These are phyloP conservation scores for Dendrothele bispora DNA, from an alignment of 768 basidiomycete genomes.

Conservation along the genomic window DNA sequence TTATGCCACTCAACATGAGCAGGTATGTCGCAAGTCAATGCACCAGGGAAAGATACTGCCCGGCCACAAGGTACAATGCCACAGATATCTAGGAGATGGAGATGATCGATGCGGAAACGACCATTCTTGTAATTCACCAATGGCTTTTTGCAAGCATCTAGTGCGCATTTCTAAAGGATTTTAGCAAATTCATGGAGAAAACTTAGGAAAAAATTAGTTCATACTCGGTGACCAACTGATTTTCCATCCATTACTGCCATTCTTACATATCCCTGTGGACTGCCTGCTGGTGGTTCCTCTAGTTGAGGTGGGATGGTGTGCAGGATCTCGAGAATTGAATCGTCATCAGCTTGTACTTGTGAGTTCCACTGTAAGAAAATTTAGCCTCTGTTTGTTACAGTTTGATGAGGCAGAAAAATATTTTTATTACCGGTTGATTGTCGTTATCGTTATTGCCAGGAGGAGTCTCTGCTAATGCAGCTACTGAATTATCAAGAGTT, in stretches of 20 bases:
- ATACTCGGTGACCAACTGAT: slow-evolving; percentile 20
- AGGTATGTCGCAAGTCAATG: slow-evolving; percentile 17
- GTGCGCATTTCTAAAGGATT: slow-evolving; percentile 19
- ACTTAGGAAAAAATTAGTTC: not conserved
- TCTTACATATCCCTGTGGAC: slow-evolving; percentile 19
- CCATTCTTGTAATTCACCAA: slow-evolving; percentile 29
- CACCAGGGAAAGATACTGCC: too few relatives aligned
- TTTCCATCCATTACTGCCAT: slow-evolving; percentile 35
- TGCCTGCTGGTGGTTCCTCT: too few relatives aligned
- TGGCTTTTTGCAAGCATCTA: slow-evolving; percentile 16
- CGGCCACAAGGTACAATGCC: slow-evolving; percentile 23
- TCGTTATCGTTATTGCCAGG: slow-evolving; percentile 1
- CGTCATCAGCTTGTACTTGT: not conserved
- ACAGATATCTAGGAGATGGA: slow-evolving; percentile 15
- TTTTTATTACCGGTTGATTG: not conserved
- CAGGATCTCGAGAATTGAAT: too few relatives aligned
- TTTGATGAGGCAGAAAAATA: not conserved
- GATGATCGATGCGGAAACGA: slow-evolving; percentile 25
- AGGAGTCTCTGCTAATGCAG: too few relatives aligned
- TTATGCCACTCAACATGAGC: slow-evolving; percentile 18
- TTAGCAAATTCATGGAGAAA: not conserved
- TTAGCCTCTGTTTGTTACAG: not conserved
- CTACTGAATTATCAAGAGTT: too few relatives aligned
- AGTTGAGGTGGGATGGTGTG: too few relatives aligned
- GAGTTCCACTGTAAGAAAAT: not conserved